Percentiles rank a stretch among this genome's conserved stretches.
These are phyloP conservation scores for Rugosomyces carneus DNA, from an alignment of 1,284 basidiomycete species.

Conservation along the genomic window DNA sequence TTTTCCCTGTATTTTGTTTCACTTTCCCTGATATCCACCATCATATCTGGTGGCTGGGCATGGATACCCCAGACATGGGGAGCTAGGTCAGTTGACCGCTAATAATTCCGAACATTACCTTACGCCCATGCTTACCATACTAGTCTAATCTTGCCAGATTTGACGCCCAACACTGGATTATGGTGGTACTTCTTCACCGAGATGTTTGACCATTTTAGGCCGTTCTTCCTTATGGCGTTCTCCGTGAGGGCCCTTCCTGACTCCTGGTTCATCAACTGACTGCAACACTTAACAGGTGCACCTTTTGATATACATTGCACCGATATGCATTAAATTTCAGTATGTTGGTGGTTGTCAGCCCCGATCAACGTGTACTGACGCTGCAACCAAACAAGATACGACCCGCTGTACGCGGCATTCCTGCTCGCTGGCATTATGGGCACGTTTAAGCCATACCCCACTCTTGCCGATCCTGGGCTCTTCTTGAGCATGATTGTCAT, in stretches of 20 bases:
- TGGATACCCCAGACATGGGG: slow-evolving; percentile 83
- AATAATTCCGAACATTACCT: not conserved
- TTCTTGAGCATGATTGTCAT: slow-evolving; percentile 78
- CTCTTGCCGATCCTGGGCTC: slow-evolving; percentile 82
- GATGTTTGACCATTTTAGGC: slow-evolving; percentile 97
- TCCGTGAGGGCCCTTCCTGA: slow-evolving; percentile 50
- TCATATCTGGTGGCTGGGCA: slow-evolving; percentile 50
- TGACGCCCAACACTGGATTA: slow-evolving; percentile 90
- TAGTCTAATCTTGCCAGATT: slow-evolving; percentile 72
- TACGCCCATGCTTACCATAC: not conserved
- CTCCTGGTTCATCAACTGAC: not conserved
- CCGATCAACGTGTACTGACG: not conserved
- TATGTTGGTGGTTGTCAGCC: slow-evolving; percentile 22
- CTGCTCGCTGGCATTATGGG: slow-evolving; percentile 74
- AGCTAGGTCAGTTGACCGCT: slow-evolving; percentile 53
- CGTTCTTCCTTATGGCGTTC: slow-evolving; percentile 96
- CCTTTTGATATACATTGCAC: slow-evolving; percentile 77
- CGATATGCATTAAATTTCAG: slow-evolving; percentile 86
- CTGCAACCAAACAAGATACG: slow-evolving; percentile 47
- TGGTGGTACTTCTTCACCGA: slow-evolving; percentile 99
- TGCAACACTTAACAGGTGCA: slow-evolving; percentile 56
- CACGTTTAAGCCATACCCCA: slow-evolving; percentile 91
- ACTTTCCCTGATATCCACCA: slow-evolving; percentile 43
- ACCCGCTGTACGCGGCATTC: slow-evolving; percentile 79
- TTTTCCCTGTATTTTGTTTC: slow-evolving; percentile 44